A percentile compares a stretch with the other conserved stretches of the same genome.
phyloP scores from a whole-genome alignment of 495 filamentous ascomycete species.

The Aspergillus steynii region DNA sequence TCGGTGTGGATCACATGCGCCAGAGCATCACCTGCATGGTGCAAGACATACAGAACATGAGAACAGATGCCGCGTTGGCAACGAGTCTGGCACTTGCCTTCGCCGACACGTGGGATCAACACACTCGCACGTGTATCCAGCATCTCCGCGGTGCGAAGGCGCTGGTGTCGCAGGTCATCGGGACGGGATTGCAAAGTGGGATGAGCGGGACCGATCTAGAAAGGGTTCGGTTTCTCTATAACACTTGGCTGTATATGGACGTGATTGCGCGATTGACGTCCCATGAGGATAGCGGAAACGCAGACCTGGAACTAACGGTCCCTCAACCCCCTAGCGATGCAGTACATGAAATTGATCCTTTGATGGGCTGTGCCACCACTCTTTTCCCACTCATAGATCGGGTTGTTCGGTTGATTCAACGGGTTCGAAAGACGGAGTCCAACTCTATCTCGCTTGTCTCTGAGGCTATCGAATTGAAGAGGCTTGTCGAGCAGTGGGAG shows the following conservation, averaged over 20 bases:
- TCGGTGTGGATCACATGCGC: conserved; percentile 75
- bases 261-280: conserved; percentile 76
- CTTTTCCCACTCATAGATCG: conserved; percentile 74
- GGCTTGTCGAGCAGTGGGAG: conserved; percentile 63
- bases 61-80: conserved; percentile 65
- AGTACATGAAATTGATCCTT: conserved; percentile 66
- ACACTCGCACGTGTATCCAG: conserved; percentile 72
- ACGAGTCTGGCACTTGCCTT: conserved; percentile 75
- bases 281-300: conserved; percentile 57
- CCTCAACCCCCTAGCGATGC: conserved; percentile 40
- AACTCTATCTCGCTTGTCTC: conserved; percentile 65
- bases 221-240: conserved; percentile 69
- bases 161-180: conserved; percentile 61
- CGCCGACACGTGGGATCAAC: conserved; percentile 75
- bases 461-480: conserved; percentile 65
- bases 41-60: conserved; percentile 60
- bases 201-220: conserved; percentile 45
- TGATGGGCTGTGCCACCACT: conserved; percentile 72
- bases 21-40: conserved; percentile 60
- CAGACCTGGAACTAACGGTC: conserved; percentile 50
- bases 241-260: conserved; percentile 82
- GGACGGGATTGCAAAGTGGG: conserved; percentile 34
- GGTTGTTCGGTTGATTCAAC: conserved; percentile 67
- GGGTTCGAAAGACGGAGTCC: conserved; percentile 54
- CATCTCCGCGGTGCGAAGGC: conserved; percentile 71